Conservation (phyloP, 768 basidiomycete genomes). For the Boletus rubroflammeus region DNA sequence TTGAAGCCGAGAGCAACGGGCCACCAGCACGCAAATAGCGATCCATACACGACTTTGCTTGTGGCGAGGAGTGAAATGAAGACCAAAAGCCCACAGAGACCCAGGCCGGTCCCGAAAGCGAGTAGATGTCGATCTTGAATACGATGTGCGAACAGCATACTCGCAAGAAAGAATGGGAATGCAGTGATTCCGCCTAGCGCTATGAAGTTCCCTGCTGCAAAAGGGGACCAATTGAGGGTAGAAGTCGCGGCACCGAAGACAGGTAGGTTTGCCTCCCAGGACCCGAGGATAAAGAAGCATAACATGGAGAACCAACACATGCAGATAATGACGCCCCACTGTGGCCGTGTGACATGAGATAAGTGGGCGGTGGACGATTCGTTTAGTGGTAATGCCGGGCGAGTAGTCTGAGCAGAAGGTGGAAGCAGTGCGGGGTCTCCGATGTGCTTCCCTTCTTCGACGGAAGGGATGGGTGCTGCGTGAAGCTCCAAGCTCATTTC, state of each 20-base stretch:
- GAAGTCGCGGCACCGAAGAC: conserved; percentile 46
- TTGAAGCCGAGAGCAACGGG: conserved; percentile 70
- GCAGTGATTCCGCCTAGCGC: conserved; percentile 59
- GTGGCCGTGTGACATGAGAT: conserved; percentile 23
- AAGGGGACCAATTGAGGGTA: conserved; percentile 55
- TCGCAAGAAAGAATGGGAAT: conserved; percentile 64
- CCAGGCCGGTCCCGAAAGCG: conserved; percentile 48
- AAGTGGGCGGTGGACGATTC: conserved; percentile 10
- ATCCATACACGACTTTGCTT: conserved; percentile 42
- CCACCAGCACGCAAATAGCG: conserved; percentile 42
- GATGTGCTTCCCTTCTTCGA: conserved; percentile 2
- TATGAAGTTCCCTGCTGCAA: conserved; percentile 65
- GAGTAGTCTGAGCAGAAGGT: neutral
- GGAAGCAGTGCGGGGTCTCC: neutral
- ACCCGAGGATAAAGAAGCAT: conserved; percentile 66
- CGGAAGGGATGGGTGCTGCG: neutral
- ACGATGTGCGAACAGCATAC: conserved; percentile 53
- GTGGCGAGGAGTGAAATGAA: conserved; percentile 45
- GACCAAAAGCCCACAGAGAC: conserved; percentile 49
- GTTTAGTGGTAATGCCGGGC: neutral
- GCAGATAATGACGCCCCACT: conserved; percentile 53
- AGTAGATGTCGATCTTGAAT: conserved; percentile 61
- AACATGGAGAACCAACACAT: conserved; percentile 73
- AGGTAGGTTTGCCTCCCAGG: conserved; percentile 68
- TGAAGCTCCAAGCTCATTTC: conserved; percentile 11